Evolutionary conservation across 345 rosid genomes (phyloP).

Genomic region (Aurinia saxatilis): DNA sequence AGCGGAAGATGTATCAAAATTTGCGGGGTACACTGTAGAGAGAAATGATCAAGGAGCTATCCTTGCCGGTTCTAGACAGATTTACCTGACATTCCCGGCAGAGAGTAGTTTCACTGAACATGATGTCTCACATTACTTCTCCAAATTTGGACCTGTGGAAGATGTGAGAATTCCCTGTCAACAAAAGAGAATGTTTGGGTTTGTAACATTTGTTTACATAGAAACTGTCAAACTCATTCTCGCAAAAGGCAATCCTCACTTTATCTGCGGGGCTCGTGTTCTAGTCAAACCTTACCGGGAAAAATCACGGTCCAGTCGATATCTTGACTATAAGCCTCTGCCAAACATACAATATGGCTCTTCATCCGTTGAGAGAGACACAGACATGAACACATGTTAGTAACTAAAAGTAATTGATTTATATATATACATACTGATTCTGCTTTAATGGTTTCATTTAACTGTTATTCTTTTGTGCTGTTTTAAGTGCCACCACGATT

Average conservation of each 20-base stretch:
- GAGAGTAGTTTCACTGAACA: slow-evolving; percentile 80
- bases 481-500: slow-evolving; percentile 37
- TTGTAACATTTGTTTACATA: slow-evolving; percentile 63
- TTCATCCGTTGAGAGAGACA: slow-evolving; percentile 48
- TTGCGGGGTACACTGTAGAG: slow-evolving; percentile 43
- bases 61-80: slow-evolving; percentile 69
- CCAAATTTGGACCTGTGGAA: slow-evolving; percentile 76
- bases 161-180: slow-evolving; percentile 98
- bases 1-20: slow-evolving; percentile 75
- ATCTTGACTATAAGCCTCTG: slow-evolving; percentile 46
- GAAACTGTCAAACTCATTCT: slow-evolving; percentile 71
- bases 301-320: slow-evolving; percentile 62
- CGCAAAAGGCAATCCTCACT: slow-evolving; percentile 92
- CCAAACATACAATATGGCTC: slow-evolving; percentile 36
- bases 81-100: slow-evolving; percentile 92
- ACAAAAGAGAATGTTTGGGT: slow-evolving; percentile 91
- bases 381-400: slow-evolving; percentile 54
- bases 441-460: background rate
- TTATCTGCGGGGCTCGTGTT: slow-evolving; percentile 86
- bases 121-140: slow-evolving; percentile 84
- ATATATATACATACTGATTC: background rate
- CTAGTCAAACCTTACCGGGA: slow-evolving; percentile 96
- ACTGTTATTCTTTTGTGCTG: background rate
- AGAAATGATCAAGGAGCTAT: slow-evolving; percentile 54
- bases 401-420: background rate